Evolutionary conservation across 2,329 filamentous ascomycete species (phyloP), one percentile per base, ranked within the genome.

Genomic region (Sordariomycetes sp.): DNA sequence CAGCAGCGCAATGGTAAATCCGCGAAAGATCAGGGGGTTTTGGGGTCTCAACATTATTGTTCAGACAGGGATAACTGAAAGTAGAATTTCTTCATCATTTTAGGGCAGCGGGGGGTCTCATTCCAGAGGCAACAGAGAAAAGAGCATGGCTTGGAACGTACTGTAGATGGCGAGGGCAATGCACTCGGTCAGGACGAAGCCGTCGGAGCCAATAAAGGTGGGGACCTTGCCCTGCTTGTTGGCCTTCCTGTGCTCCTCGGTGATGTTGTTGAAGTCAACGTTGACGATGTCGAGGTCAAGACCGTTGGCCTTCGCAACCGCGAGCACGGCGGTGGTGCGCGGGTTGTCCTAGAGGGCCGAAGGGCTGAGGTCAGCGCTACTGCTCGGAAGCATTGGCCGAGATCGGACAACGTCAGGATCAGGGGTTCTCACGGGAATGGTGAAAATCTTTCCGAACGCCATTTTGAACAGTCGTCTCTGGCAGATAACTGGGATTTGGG

Each of bases 31-130:
- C 90, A 86, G 90, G 86, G 89, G 86, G 88, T 39, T 39, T 22
- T 84, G 75, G 86, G 74, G 79, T 83, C 82, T 96, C 91, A 90
- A 95, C 91, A 96, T 73, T 76, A 74, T 66, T 60, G 35, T 95
- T 96, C 89, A 94, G 92, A 88, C 89, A 96, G 92, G 92, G 90
- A 95, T 95, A 95, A 95, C 90, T 94, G 87, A 85, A 80, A 82
- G 76, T 78, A 79, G 79, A 76, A 87, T 85, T 79, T 75, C 65
- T 82, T 92, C 89, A 88, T 90, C 80, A 84, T 75, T 65, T 63
- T 45, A n/a, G 50, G 42, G n/a, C n/a, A 13, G 10, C 22, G n/a
- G 45, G 45, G 42, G 45, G 2, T 3, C 28, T 32, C 20, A 10
- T 20, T 24, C 10, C n/a, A 22, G 45, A 22, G 20, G 45, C 22